A percentile compares a stretch with the other conserved stretches of the same genome.
Conservation (phyloP, 495 filamentous ascomycete genomes). For the Talaromyces borbonicus region DNA sequence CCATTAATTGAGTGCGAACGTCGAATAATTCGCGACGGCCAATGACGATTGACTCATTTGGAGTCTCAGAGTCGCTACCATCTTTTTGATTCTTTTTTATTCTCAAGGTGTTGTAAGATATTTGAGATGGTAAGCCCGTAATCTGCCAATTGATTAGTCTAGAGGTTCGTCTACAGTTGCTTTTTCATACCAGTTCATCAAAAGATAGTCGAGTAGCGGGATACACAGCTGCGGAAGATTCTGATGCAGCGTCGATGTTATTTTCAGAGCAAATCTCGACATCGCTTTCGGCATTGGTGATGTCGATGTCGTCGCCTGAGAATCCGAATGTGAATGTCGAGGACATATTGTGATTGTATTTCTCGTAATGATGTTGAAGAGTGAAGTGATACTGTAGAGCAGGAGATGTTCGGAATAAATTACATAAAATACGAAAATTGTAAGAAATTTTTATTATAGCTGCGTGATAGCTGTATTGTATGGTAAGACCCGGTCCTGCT, state of each 20-base stretch:
- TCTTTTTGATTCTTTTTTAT: conserved; percentile 54
- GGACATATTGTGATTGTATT: conserved; percentile 15
- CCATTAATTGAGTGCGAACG: conserved; percentile 87
- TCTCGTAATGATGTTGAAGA: no score
- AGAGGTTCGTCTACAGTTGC: no score
- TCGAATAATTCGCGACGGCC: conserved; percentile 89
- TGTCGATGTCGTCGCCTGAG: conserved; percentile 73
- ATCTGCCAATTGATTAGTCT: conserved; percentile 38
- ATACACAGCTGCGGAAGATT: no score
- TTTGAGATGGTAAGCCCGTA: conserved; percentile 61
- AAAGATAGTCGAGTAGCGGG: no score
- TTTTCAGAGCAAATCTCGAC: conserved; percentile 12
- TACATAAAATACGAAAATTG: no score
- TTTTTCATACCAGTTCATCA: no score
- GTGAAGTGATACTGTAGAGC: neutral
- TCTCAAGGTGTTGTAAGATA: conserved; percentile 58
- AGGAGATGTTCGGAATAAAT: no score
- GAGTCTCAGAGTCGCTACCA: conserved; percentile 10
- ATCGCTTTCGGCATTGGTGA: conserved; percentile 17
- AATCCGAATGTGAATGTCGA: conserved; percentile 69
- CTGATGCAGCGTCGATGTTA: neutral
- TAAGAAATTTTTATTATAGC: no score
- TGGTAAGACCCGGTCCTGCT: no score
- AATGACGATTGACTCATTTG: conserved; percentile 31
- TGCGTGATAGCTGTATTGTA: no score